Conservation (phyloP, 257 asterid species). For the Solanum clarkiae region DNA sequence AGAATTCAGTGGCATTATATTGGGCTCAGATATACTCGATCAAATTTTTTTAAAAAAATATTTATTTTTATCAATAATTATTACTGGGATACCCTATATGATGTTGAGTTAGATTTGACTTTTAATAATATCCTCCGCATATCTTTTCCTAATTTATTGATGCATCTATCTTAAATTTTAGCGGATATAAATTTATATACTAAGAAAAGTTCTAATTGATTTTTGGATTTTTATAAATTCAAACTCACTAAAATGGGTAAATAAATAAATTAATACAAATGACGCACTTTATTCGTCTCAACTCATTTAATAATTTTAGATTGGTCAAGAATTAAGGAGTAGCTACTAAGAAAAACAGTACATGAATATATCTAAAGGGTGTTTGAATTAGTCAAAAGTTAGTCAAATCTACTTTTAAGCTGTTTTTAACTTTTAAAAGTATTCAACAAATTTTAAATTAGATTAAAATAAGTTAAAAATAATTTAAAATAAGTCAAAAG, state of each 20-base stretch:
- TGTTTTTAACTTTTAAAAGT: too few relatives aligned
- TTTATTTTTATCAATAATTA: background rate
- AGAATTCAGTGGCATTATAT: accelerated
- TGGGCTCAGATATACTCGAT: accelerated
- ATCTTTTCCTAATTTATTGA: background rate
- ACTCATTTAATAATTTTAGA: background rate
- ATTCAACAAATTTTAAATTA: too few relatives aligned
- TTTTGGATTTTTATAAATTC: background rate
- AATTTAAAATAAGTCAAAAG: too few relatives aligned
- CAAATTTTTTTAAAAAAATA: accelerated
- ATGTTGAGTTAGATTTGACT: background rate
- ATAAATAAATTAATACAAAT: background rate
- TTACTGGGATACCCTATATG: background rate
- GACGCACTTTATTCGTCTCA: background rate
- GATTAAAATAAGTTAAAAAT: too few relatives aligned
- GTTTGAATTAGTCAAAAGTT: too few relatives aligned
- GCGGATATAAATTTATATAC: too few relatives aligned
- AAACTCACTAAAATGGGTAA: background rate
- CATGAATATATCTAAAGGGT: background rate
- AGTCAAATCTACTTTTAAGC: too few relatives aligned
- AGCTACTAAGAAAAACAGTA: background rate
- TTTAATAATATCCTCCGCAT: background rate
- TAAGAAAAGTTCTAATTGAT: background rate
- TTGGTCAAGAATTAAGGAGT: background rate
- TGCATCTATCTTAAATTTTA: too few relatives aligned